Evolutionary conservation across 257 asterid genomes (phyloP).

Genomic region (Petunia axillaris): DNA sequence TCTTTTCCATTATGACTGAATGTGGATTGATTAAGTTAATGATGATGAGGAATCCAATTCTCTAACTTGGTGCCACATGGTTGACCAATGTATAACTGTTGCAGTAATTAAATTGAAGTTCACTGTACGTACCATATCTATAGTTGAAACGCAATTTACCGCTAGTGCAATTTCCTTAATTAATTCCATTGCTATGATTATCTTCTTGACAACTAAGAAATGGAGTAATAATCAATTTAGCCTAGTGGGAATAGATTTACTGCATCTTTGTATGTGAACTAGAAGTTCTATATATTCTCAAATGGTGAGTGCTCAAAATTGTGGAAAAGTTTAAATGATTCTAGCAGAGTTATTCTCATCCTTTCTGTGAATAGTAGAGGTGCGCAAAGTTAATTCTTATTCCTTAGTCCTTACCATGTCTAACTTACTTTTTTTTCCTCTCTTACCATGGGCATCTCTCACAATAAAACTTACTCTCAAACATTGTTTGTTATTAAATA

Average conservation of each 20-base stretch:
- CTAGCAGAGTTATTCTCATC: background rate
- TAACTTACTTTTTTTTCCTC: no score
- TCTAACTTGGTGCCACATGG: conserved; percentile 4
- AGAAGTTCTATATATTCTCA: background rate
- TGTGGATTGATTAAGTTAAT: background rate
- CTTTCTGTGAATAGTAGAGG: background rate
- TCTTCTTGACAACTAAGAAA: background rate
- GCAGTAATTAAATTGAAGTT: conserved; percentile 1
- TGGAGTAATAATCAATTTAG: background rate
- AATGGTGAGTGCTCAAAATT: background rate
- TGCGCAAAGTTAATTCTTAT: no score
- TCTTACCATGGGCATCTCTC: no score
- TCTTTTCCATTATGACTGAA: conserved; percentile 1
- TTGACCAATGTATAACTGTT: conserved; percentile 6
- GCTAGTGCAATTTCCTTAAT: no score
- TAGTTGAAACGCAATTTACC: no score
- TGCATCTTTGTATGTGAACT: background rate
- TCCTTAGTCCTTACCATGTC: no score
- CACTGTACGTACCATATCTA: no score
- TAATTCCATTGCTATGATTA: background rate
- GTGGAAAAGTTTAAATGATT: background rate
- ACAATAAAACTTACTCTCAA: no score
- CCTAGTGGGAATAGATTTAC: background rate
- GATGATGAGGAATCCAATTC: background rate
- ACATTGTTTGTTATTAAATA: no score